phyloP scores from a whole-genome alignment of 768 basidiomycete species.

The Heimioporus sp. region DNA sequence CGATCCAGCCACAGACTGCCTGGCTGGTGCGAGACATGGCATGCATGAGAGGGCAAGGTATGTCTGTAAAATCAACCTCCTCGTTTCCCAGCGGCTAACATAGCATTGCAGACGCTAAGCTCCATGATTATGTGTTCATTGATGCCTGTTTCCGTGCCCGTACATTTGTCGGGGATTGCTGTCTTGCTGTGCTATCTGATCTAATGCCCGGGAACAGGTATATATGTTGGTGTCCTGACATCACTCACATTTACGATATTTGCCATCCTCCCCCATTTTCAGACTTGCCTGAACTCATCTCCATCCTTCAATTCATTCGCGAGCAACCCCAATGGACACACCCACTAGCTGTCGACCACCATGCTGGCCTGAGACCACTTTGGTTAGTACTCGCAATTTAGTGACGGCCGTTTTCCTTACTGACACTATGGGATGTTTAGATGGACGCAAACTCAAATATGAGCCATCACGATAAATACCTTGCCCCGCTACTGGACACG shows the following conservation, averaged over 20 bases:
- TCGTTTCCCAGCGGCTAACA: not conserved
- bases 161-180: not conserved
- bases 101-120: no score
- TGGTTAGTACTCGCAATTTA: conserved; percentile 7
- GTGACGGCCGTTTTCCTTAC: not conserved
- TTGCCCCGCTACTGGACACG: not conserved
- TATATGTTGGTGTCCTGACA: conserved; percentile 14
- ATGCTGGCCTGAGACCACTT: not conserved
- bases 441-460: not conserved
- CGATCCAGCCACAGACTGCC: no score
- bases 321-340: conserved; percentile 8
- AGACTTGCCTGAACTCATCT: no score
- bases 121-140: not conserved
- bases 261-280: not conserved
- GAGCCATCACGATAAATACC: not conserved
- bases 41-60: no score
- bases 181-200: conserved; percentile 18
- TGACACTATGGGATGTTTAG: conserved; percentile 4
- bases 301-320: not conserved
- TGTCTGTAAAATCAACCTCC: no score
- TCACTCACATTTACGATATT: conserved; percentile 1
- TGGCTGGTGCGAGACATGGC: no score
- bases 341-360: not conserved
- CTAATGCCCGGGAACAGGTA: conserved; percentile 9
- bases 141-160: conserved; percentile 3